Evolutionary conservation across 768 basidiomycete species (phyloP).

Genomic region (Boletus vermiculosoides): DNA sequence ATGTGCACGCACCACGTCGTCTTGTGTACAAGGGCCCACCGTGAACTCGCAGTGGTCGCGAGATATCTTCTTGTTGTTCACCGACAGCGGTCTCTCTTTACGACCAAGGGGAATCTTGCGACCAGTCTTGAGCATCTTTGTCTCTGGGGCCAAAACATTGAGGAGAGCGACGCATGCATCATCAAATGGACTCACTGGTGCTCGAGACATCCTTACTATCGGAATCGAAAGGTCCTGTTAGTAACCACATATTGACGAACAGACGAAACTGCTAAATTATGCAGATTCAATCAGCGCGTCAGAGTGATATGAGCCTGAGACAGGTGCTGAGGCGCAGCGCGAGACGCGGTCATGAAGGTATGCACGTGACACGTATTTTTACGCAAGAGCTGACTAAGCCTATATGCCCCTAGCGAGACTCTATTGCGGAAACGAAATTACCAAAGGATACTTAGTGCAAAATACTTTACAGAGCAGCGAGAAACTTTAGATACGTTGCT

Average conservation of each 20-base stretch:
- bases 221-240: slow-evolving; percentile 56
- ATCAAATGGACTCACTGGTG: slow-evolving; percentile 38
- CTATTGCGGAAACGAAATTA: slow-evolving; percentile 5
- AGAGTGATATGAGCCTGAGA: not conserved
- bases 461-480: slow-evolving; percentile 23
- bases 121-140: slow-evolving; percentile 63
- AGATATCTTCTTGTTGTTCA: slow-evolving; percentile 66
- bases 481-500: slow-evolving; percentile 4
- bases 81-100: slow-evolving; percentile 47
- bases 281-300: not conserved
- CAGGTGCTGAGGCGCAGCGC: not conserved
- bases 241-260: slow-evolving; percentile 46
- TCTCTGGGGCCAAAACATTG: slow-evolving; percentile 31
- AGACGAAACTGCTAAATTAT: not conserved
- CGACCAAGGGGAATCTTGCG: slow-evolving; percentile 56
- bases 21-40: slow-evolving; percentile 49
- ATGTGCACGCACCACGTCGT: slow-evolving; percentile 52
- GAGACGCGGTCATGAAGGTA: not conserved
- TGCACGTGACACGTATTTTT: slow-evolving; percentile 7
- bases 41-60: slow-evolving; percentile 56
- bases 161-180: slow-evolving; percentile 24
- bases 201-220: slow-evolving; percentile 33
- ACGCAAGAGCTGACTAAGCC: not conserved
- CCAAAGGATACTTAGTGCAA: not conserved
- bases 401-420: not conserved